Percentiles rank a stretch among this genome's conserved stretches.
These are phyloP conservation scores for Rosellinia necatrix DNA, from an alignment of 2,329 filamentous ascomycete species.

Conservation along the genomic window DNA sequence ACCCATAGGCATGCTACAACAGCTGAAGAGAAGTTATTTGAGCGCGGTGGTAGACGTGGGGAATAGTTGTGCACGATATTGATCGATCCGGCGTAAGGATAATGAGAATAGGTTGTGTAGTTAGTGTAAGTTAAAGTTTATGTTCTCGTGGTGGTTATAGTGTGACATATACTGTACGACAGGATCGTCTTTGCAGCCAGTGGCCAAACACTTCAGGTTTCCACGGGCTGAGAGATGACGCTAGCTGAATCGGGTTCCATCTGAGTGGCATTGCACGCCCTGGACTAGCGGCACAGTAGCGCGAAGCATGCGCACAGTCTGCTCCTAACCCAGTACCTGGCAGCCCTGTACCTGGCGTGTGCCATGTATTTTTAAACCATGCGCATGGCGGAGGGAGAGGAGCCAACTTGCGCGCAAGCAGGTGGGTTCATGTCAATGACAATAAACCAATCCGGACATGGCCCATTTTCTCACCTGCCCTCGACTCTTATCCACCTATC, in stretches of 20 bases:
- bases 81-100: no score
- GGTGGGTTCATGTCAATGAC: slow-evolving; percentile 24
- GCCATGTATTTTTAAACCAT: slow-evolving; percentile 28
- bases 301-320: neutral
- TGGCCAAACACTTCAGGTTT: neutral
- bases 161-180: no score
- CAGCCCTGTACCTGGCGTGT: neutral
- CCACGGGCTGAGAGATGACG: slow-evolving; percentile 1
- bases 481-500: slow-evolving; percentile 24
- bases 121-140: no score
- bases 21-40: no score
- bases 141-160: no score
- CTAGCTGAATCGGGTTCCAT: neutral
- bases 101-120: no score
- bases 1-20: no score
- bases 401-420: slow-evolving; percentile 13
- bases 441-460: slow-evolving; percentile 29
- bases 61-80: no score
- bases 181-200: no score
- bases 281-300: no score
- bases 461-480: slow-evolving; percentile 20
- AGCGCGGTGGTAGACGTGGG: no score
- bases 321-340: neutral
- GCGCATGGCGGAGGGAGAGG: neutral
- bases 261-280: no score